Evolutionary conservation across 352 stramenopile species (phyloP).

Genomic region (Pythium sukuiense): DNA sequence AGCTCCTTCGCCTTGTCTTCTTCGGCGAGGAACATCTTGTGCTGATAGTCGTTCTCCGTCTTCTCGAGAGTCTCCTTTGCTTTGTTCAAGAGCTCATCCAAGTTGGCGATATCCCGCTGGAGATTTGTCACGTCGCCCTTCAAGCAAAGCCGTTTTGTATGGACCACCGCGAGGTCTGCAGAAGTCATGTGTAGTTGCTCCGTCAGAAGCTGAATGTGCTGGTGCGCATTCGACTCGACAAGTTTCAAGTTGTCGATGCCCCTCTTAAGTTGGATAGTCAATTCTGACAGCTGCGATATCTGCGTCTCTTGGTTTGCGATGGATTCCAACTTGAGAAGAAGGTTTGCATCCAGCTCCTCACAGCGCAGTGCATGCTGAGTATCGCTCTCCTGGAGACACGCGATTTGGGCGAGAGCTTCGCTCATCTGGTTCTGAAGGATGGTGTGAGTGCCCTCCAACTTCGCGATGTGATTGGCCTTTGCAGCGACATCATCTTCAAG

Average conservation of each 20-base stretch:
- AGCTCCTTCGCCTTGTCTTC: not conserved
- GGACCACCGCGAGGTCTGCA: constrained; percentile 10
- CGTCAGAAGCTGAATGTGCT: constrained; percentile 3
- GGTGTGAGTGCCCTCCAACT: not conserved
- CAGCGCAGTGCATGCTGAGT: constrained; percentile 4
- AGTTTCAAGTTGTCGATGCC: not conserved
- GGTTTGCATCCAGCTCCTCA: constrained; percentile 5
- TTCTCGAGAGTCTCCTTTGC: not conserved
- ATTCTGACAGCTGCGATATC: not conserved
- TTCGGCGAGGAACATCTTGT: not conserved
- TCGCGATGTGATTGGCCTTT: not conserved
- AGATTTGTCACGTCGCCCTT: not conserved
- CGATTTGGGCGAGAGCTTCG: not conserved
- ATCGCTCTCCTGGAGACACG: constrained; percentile 2
- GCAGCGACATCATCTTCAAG: not conserved
- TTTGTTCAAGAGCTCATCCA: not conserved
- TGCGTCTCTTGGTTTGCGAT: constrained; percentile 1
- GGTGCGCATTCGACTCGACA: not conserved
- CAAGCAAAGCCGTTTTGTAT: constrained; percentile 5
- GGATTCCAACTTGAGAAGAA: not conserved
- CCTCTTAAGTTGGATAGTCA: not conserved
- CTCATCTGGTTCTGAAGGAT: not conserved
- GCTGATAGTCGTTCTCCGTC: not conserved
- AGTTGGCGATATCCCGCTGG: not conserved
- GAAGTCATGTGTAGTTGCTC: constrained; percentile 6